Evolutionary conservation across 2,329 filamentous ascomycete genomes (phyloP), one percentile per base, ranked within the genome.

Genomic region (Chlorencoelia australis): DNA sequence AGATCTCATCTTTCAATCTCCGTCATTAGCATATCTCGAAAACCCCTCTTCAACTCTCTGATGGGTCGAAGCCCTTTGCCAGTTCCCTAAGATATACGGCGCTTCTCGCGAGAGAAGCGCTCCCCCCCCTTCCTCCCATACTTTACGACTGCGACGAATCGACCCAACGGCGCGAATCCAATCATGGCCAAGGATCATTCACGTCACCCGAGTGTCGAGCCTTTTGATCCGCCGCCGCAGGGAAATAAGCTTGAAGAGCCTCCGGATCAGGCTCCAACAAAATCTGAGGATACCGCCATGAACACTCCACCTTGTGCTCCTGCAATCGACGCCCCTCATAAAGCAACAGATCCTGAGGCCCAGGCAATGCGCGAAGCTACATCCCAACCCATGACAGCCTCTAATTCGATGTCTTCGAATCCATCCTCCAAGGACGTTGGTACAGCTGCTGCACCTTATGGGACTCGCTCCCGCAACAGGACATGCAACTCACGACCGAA

Each of bases 381-480:
- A 26, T 60, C 64, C 13, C 62, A 66, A 40, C 57, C 65, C 43
- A 67, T 69, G 64, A 65, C 60, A 36, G 67, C 67, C 48, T 63
- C 69, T 40, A 61, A 63, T 40, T 59, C 61, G 18, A 55, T 62
- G 18, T 63, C 61, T 41, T 65, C 66, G 37, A 67, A 67, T 45
- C 53, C 60, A 41, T 56, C 62, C 31, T 55, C 61, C 40, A 74
- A 69, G 55, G 72, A 75, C 42, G 59, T 56, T 46, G 45, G 37
- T 17, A 25, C 43, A 9, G 41, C 42, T 28, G 30, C 42, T 17
- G 43, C 44, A 17, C 44, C 76, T 49, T 95, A 98, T 62, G 89
- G 89, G 54, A 98, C 91, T 58, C 82, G 88, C 53, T 95, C 88
- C 51, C 82, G 91, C 59, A 94, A 94, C 62, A 81, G 88, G 54